Base-by-base conservation (phyloP, 768 basidiomycete species). In the Nevesoporus exiguus region DNA sequence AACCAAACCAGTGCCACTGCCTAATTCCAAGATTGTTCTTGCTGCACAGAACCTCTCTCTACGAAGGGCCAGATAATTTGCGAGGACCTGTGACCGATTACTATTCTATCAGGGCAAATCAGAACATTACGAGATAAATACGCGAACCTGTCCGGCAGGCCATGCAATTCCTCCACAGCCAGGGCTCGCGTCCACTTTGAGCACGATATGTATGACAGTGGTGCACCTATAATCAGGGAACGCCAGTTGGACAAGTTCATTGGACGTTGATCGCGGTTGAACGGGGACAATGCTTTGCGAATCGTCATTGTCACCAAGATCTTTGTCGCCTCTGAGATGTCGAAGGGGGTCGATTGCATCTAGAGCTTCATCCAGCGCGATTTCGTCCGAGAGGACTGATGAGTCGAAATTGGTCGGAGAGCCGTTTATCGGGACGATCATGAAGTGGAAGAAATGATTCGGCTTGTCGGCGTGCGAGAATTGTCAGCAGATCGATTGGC, bases 151-250 rank as follows among this genome's bases (percentile, higher is more conserved):
- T 60, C 93, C 94, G 8, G 93, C 90, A 5, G 91, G 91, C 94
- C 94, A 96, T 3, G 90, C 85, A 36, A 94, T 81, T 5, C 94
- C 94, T 14, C 94, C 94, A 67, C 94, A 97, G 1, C 94, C 94
- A 17, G 90, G 90, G 40, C 84, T 76, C 8, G 92, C 84, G 67
- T 95, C 91, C 3, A 94, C 80, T 21, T 76, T 73, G 36, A 95
- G 78, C 4, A 66, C 55, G 52, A 86, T 52, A 44, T 52, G 56
- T 54, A 63, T 49, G 39, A 40, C 21, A 34, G 56, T 44, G 45
- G 53, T 45, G 45, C 46, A 30, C 15, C 25, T 51, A 37, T 9
- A 29, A 10, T 51, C 41, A 24, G 69, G 57, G 54, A 76, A 74
- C 2, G 76, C 71, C 46, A 86, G 71, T 7, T 70, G 70, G 59